Base-by-base conservation (phyloP, 441 rosid genomes). In the Biscutella laevigata region DNA sequence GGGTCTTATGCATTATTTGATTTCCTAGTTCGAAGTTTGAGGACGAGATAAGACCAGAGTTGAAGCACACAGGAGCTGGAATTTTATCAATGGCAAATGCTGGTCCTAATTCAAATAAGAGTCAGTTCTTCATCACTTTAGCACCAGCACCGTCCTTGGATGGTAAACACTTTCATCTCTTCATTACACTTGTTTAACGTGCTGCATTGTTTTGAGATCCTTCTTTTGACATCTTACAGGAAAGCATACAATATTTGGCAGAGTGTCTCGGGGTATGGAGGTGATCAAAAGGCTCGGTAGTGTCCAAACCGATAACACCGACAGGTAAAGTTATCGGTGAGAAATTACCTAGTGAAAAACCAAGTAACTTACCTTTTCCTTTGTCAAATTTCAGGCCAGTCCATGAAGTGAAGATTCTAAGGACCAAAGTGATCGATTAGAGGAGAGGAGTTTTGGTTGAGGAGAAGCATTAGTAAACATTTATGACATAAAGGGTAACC, bases 201-300 rank as follows among this genome's bases (percentile, higher is more conserved):
- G 39, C 29, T 51, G 1, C 12, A 0, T 24, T 37, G 35, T 37
- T 32, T 6, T 28, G 43, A 26, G 12, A 27, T 14, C 16, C 6
- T 30, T 38, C 2, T 32, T 41, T 16, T 46, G 33, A 15, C 22
- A 34, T 32, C 10, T n/a, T 64, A 21, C 78, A 91, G 98, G 98
- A 60, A 88, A 88, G 62, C 98, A 88, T 77, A 84, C 96, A 26
- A 92, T 92, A 59, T 92, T 92, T 68, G 98, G 98, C 60, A 82
- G 98, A 71, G 94, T 88, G 11, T 77, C 86, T 27, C 67, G 70
- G 2, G 96, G 98, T 66, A 86, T 85, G 94, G 94, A 92, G 64
- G 83, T 92, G 51, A 78, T 88, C 74, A 88, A 92, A 75, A 88
- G 98, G 67, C 96, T 92, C 4, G 95, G 96, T 46, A 92, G 94